These are phyloP conservation scores for Beauveria scarabaeidicola DNA, from an alignment of 2,329 filamentous ascomycete species.

Conservation along the genomic window DNA sequence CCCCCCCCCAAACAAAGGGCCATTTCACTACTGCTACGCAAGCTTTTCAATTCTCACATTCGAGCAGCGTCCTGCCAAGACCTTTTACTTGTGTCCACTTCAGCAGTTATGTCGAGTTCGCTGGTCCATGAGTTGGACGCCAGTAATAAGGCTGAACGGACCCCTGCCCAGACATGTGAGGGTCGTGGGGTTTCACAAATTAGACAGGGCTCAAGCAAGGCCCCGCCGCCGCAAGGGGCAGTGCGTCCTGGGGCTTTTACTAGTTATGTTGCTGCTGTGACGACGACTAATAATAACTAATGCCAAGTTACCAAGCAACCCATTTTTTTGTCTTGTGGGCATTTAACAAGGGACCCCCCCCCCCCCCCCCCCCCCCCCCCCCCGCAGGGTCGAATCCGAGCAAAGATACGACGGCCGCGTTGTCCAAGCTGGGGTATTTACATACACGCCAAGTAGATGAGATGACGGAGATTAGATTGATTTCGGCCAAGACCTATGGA, in stretches of 20 bases:
- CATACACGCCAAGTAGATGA: not conserved
- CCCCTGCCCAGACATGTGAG: not conserved
- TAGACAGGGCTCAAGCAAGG: not conserved
- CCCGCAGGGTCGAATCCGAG: conserved; percentile 2
- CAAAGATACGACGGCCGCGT: conserved; percentile 3
- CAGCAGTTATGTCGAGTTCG: too few relatives aligned
- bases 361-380: too few relatives aligned
- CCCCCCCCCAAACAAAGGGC: too few relatives aligned
- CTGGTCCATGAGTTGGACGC: too few relatives aligned
- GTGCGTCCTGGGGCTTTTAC: not conserved
- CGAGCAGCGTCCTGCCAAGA: not conserved
- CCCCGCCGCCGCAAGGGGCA: too few relatives aligned
- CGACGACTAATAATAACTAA: not conserved
- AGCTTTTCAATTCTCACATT: not conserved
- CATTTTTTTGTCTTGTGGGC: not conserved
- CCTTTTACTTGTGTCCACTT: not conserved
- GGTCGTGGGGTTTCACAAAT: not conserved
- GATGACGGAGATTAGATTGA: not conserved
- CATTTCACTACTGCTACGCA: not conserved
- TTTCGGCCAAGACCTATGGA: not conserved
- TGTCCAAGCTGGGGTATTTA: not conserved
- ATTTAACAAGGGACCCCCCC: not conserved
- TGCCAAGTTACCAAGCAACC: too few relatives aligned
- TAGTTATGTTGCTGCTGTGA: not conserved
- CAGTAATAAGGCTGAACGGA: not conserved